These are phyloP conservation scores for Pseudopithomyces maydicus DNA, from an alignment of 2,329 filamentous ascomycete species.

Conservation along the genomic window DNA sequence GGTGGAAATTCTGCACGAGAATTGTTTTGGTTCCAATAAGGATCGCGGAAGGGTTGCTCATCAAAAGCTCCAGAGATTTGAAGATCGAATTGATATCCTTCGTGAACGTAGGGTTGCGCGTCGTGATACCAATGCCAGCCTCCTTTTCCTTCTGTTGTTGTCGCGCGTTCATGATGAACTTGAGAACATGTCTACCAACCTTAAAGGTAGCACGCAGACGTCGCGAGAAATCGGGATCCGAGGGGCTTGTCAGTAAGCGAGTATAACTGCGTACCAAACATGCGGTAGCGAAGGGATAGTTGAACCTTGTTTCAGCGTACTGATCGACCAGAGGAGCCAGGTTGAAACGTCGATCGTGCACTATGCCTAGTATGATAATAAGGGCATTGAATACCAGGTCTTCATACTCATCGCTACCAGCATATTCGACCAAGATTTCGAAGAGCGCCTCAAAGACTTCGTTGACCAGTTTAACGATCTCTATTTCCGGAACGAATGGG, in stretches of 20 bases:
- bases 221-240: constrained; percentile 80
- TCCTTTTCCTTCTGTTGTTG: constrained; percentile 89
- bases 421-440: constrained; percentile 85
- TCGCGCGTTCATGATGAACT: constrained; percentile 90
- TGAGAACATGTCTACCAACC: constrained; percentile 88
- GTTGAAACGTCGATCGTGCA: constrained; percentile 93
- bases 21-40: constrained; percentile 94
- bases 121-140: constrained; percentile 81
- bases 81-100: constrained; percentile 86
- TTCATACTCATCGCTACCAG: constrained; percentile 90
- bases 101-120: constrained; percentile 73
- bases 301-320: constrained; percentile 86
- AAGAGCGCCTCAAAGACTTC: constrained; percentile 93
- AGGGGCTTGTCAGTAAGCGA: constrained; percentile 79
- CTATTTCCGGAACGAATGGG: constrained; percentile 93
- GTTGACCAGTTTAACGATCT: constrained; percentile 90
- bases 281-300: constrained; percentile 89
- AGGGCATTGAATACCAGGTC: constrained; percentile 90
- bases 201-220: constrained; percentile 92
- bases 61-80: constrained; percentile 84
- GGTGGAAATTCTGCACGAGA: constrained; percentile 94
- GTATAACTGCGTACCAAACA: constrained; percentile 88
- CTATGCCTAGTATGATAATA: constrained; percentile 88
- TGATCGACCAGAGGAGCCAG: constrained; percentile 87
- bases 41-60: constrained; percentile 83